phyloP scores from a whole-genome alignment of 306 rosid species.

The Vigna mungo region DNA sequence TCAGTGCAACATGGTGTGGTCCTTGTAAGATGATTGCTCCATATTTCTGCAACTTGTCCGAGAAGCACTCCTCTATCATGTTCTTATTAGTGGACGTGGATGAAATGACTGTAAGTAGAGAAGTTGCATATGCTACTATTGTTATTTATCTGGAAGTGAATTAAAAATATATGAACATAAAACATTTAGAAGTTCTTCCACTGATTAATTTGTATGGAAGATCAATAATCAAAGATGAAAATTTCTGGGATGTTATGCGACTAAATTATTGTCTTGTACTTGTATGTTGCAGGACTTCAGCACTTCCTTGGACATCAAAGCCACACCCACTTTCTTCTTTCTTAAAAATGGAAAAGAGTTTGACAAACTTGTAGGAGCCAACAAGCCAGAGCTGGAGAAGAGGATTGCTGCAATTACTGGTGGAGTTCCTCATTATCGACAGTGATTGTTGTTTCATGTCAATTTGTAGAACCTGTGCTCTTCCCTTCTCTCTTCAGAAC shows the following conservation, averaged over 20 bases:
- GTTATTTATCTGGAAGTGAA: neutral
- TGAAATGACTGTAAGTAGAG: constrained; percentile 72
- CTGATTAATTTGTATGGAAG: neutral
- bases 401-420: constrained; percentile 59
- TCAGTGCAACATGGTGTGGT: constrained; percentile 95
- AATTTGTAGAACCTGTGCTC: constrained; percentile 6
- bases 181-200: no score
- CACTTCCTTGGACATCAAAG: constrained; percentile 85
- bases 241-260: constrained; percentile 6
- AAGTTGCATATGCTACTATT: constrained; percentile 2
- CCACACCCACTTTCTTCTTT: constrained; percentile 96
- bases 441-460: constrained; percentile 38
- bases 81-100: constrained; percentile 83
- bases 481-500: constrained; percentile 19
- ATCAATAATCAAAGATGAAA: neutral
- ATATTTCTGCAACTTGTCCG: constrained; percentile 65
- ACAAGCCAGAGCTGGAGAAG: constrained; percentile 82
- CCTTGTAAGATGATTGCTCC: constrained; percentile 86
- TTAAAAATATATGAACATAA: no score
- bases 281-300: constrained; percentile 76
- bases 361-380: constrained; percentile 92
- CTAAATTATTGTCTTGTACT: neutral
- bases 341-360: constrained; percentile 75
- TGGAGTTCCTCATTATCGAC: constrained; percentile 33
- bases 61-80: constrained; percentile 67